phyloP scores from a whole-genome alignment of 2,329 filamentous ascomycete species.

The Phoma sp. region DNA sequence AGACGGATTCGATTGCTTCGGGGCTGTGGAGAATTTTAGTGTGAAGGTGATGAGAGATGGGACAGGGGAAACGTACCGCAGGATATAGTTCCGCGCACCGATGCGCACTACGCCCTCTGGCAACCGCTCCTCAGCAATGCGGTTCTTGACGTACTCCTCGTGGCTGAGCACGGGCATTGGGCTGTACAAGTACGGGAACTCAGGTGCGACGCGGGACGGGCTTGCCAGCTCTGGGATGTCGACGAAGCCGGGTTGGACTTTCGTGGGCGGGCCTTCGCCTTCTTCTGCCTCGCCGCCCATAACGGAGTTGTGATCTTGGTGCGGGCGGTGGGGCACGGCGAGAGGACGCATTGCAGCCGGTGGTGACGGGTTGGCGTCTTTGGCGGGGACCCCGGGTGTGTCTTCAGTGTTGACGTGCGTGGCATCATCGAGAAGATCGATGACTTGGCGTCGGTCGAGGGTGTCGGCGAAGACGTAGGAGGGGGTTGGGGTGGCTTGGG shows the following conservation, averaged over 20 bases:
- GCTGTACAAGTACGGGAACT: constrained; percentile 40
- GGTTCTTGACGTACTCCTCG: constrained; percentile 44
- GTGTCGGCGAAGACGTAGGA: constrained; percentile 28
- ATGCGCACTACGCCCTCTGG: constrained; percentile 63
- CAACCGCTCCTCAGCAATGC: constrained; percentile 53
- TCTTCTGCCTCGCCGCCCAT: constrained; percentile 30
- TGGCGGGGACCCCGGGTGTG: constrained; percentile 6
- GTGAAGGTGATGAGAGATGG: not conserved
- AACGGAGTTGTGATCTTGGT: constrained; percentile 20
- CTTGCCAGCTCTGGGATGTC: constrained; percentile 18
- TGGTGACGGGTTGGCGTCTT: constrained; percentile 7
- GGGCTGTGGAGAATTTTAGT: constrained; percentile 51
- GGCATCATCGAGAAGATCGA: constrained; percentile 31
- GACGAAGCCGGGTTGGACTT: constrained; percentile 20
- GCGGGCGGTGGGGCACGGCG: constrained; percentile 5
- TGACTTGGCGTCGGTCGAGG: constrained; percentile 35
- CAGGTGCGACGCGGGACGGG: constrained; percentile 31
- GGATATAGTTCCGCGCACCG: constrained; percentile 65
- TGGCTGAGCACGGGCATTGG: constrained; percentile 40
- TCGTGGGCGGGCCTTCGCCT: constrained; percentile 31
- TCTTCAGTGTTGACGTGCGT: constrained; percentile 17
- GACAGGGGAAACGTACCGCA: constrained; percentile 53
- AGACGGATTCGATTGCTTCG: constrained; percentile 82
- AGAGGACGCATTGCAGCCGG: constrained; percentile 18
- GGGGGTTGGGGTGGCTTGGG: constrained; percentile 24